A percentile compares a stretch with the other conserved stretches of the same genome.
These are phyloP conservation scores for Quercus tomentella DNA, from an alignment of 331 rosid species.

Conservation along the genomic window DNA sequence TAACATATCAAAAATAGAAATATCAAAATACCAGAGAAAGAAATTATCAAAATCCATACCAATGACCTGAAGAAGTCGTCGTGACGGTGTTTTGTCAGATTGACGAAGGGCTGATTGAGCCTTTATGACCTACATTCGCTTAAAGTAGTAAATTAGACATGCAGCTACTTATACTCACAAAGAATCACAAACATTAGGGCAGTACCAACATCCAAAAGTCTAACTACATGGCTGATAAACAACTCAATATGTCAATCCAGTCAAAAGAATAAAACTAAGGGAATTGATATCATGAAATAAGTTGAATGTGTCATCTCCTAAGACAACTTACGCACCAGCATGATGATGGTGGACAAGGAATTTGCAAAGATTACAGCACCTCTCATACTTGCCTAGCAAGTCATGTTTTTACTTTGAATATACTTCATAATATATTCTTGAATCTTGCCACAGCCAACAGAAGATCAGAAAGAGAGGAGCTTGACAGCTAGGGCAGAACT, in stretches of 20 bases:
- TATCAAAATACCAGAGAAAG: not conserved
- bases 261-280: not conserved
- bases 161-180: slow-evolving; percentile 9
- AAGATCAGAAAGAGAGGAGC: not conserved
- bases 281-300: not conserved
- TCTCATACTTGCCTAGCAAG: not conserved
- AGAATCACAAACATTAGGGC: slow-evolving; percentile 4
- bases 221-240: not conserved
- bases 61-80: slow-evolving; percentile 82
- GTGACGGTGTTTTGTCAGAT: slow-evolving; percentile 58
- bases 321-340: not conserved
- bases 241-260: not conserved
- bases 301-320: not conserved
- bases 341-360: not conserved
- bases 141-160: slow-evolving; percentile 18
- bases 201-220: slow-evolving; percentile 6
- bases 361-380: not conserved
- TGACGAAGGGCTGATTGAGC: slow-evolving; percentile 65
- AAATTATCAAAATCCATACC: slow-evolving; percentile 53
- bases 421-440: not conserved
- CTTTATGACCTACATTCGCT: slow-evolving; percentile 53
- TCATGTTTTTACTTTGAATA: not conserved
- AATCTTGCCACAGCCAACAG: not conserved
- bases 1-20: slow-evolving; percentile 1
- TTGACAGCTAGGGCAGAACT: not conserved